Base-by-base conservation (phyloP, 2,329 filamentous ascomycete genomes). In the Didymosphaeria variabile region DNA sequence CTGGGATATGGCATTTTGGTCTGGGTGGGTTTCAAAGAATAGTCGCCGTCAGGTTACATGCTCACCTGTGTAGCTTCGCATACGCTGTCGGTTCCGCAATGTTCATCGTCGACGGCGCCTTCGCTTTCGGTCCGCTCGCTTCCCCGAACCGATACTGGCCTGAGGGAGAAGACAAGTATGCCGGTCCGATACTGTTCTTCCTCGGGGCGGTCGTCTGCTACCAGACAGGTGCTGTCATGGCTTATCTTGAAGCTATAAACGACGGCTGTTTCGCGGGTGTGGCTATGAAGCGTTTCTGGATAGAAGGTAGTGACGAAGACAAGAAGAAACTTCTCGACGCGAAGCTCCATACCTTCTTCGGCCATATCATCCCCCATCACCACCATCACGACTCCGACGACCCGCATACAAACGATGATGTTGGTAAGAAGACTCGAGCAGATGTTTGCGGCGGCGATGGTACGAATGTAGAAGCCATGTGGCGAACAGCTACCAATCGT, bases 1-100 rank as follows among this genome's bases (percentile, higher is more conserved):
- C 44, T 57, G 54, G 54, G 54, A 57, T n/a, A 57, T 57, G 54
- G 54, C 44, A 10, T 57, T 57, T 44, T 49, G 54, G 53, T 46
- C 49, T 52, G 49, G 49, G 49, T 52, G 21, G 40, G 49, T 23
- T 17, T 7, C 34, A 12, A n/a, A 17, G 32, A 26, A 23, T 38
- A 26, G 26, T 6, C 4, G 26, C 38, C 10, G 19, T 26, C 8
- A 34, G 15, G 10, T 3, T 34, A 7, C 13, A 32, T 34, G 31
- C 47, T 49, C 13, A 49, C 26, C 10, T 21, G n/a, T 38, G 3
- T 15, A 46, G 53, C 12, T 56, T 56, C 13, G 38, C 40, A 12
- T 56, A 56, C 42, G 32, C 21, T 23, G 42, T 56, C n/a, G 53
- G 53, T 10, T 56, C 53, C n/a, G 44, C 44, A 17, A 45, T 56